Evolutionary conservation across 1,284 basidiomycete species (phyloP).

Genomic region (Neotropicomus parvogracilis): DNA sequence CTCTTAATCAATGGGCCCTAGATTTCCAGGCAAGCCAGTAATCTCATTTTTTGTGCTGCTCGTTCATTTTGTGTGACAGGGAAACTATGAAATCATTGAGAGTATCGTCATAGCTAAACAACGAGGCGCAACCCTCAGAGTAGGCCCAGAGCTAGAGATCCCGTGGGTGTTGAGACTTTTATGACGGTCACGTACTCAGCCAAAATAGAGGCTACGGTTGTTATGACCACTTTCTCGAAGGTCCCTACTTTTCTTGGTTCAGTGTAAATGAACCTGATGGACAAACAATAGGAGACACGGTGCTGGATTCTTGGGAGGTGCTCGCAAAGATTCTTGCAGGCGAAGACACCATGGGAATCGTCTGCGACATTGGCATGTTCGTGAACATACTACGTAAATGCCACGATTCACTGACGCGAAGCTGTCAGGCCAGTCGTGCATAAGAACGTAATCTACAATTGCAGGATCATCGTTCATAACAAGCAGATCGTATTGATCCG

Average conservation of each 20-base stretch:
- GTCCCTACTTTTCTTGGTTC: slow-evolving; percentile 35
- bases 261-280: not conserved
- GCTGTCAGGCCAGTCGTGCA: slow-evolving; percentile 83
- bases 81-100: slow-evolving; percentile 86
- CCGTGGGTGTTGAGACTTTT: slow-evolving; percentile 52
- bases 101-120: slow-evolving; percentile 89
- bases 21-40: slow-evolving; percentile 72
- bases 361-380: slow-evolving; percentile 94
- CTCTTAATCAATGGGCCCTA: slow-evolving; percentile 94
- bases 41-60: not conserved
- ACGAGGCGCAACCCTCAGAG: slow-evolving; percentile 85
- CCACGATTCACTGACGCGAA: slow-evolving; percentile 2
- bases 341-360: slow-evolving; percentile 71
- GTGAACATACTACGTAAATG: slow-evolving; percentile 28
- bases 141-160: slow-evolving; percentile 99
- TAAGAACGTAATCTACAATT: slow-evolving; percentile 98
- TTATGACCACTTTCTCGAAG: slow-evolving; percentile 89
- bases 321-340: slow-evolving; percentile 82
- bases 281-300: slow-evolving; percentile 72
- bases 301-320: slow-evolving; percentile 95
- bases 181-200: not conserved
- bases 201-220: slow-evolving; percentile 83
- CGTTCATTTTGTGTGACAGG: slow-evolving; percentile 44
- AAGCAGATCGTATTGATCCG: slow-evolving; percentile 88
- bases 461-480: slow-evolving; percentile 85